phyloP scores from a whole-genome alignment of 306 rosid species.

The Cyclanthera cordifolia region DNA sequence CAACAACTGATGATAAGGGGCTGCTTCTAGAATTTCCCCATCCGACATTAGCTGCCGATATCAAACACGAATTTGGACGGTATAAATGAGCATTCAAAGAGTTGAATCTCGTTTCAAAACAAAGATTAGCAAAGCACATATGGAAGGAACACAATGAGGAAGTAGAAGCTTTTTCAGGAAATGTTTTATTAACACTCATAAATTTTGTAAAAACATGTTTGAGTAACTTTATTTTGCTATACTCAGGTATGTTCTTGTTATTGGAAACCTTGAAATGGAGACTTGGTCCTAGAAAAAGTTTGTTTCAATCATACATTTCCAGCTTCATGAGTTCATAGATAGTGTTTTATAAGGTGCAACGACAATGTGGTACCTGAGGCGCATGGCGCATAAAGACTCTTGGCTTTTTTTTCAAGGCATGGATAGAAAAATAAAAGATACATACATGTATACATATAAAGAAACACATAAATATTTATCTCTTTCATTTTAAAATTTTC shows the following conservation, averaged over 20 bases:
- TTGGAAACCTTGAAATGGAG: background rate
- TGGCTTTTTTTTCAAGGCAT: too few species aligned
- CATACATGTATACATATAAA: too few species aligned
- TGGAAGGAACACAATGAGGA: background rate
- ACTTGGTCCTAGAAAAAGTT: background rate
- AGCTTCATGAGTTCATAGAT: background rate
- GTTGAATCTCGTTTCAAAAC: background rate
- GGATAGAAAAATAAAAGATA: too few species aligned
- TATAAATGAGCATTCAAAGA: background rate
- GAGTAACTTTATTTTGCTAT: background rate
- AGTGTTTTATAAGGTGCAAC: too few species aligned
- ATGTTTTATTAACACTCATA: background rate
- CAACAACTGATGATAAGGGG: constrained; percentile 48
- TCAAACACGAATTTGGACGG: background rate
- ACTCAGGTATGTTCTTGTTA: background rate
- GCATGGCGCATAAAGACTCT: too few species aligned
- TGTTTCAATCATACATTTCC: background rate
- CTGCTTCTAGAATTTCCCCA: constrained; percentile 62
- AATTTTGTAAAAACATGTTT: background rate
- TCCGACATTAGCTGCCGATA: constrained; percentile 60
- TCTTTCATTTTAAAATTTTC: too few species aligned
- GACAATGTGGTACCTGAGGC: too few species aligned
- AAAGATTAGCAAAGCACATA: background rate
- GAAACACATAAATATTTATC: too few species aligned
- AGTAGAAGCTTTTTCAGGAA: background rate